These are phyloP conservation scores for Aspergillus sp. DNA, from an alignment of 2,329 filamentous ascomycete genomes.

Conservation along the genomic window DNA sequence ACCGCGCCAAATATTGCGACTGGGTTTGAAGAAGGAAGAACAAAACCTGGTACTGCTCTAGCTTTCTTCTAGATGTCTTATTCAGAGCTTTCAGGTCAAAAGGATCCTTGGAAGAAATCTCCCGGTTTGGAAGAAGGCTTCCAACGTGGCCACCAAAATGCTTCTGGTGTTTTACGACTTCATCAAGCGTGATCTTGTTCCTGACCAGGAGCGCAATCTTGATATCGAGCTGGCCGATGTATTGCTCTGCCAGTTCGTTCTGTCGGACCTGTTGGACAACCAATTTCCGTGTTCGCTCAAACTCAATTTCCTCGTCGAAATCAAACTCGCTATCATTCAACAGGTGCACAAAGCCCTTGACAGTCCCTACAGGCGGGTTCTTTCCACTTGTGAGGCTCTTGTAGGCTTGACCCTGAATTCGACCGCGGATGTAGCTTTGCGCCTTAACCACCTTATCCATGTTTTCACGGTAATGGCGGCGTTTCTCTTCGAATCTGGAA, in stretches of 20 bases:
- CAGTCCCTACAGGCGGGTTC: slow-evolving; percentile 92
- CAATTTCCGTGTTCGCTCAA: slow-evolving; percentile 89
- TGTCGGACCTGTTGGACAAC: slow-evolving; percentile 96
- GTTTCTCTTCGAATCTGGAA: slow-evolving; percentile 76
- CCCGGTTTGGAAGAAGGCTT: slow-evolving; percentile 80
- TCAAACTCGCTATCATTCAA: slow-evolving; percentile 98
- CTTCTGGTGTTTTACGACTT: slow-evolving; percentile 94
- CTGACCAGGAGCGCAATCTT: slow-evolving; percentile 98
- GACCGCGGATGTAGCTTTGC: slow-evolving; percentile 91
- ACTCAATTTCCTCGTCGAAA: slow-evolving; percentile 98
- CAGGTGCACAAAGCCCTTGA: slow-evolving; percentile 97
- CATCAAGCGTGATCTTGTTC: slow-evolving; percentile 98
- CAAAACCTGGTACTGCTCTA: slow-evolving; percentile 94
- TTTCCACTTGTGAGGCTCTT: slow-evolving; percentile 95
- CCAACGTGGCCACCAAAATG: slow-evolving; percentile 91
- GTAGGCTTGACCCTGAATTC: slow-evolving; percentile 96
- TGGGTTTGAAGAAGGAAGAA: slow-evolving; percentile 98
- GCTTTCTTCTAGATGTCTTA: slow-evolving; percentile 91
- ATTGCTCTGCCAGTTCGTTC: slow-evolving; percentile 95
- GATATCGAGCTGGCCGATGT: slow-evolving; percentile 97
- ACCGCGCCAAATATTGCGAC: slow-evolving; percentile 84
- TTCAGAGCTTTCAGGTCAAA: slow-evolving; percentile 97
- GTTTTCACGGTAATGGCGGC: slow-evolving; percentile 86
- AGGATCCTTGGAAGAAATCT: slow-evolving; percentile 84
- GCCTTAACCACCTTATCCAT: slow-evolving; percentile 99